Conservation (phyloP, 441 rosid species). For the Eutrema salsugineum region DNA sequence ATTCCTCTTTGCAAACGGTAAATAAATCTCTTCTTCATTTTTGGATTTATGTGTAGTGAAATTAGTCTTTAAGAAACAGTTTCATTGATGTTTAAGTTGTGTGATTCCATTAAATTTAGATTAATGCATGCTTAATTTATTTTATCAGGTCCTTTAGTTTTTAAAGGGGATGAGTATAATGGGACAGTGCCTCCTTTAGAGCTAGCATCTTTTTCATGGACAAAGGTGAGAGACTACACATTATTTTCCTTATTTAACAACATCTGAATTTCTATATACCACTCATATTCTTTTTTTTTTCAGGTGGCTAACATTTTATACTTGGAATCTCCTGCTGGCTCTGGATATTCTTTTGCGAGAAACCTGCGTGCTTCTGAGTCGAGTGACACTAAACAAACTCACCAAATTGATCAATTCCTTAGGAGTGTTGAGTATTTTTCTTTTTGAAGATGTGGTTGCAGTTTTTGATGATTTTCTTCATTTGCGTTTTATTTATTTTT, state of each 20-base stretch:
- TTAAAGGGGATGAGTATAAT: conserved; percentile 52
- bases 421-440: conserved; percentile 38
- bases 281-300: background rate
- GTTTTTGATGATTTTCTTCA: background rate
- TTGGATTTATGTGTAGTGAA: no score
- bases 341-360: conserved; percentile 67
- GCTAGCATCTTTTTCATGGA: conserved; percentile 67
- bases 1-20: conserved; percentile 58
- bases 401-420: conserved; percentile 47
- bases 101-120: background rate
- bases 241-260: background rate
- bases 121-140: background rate
- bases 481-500: background rate
- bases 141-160: conserved; percentile 56
- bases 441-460: background rate
- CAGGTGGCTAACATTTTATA: conserved; percentile 64
- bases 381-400: conserved; percentile 45
- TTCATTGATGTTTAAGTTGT: background rate
- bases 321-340: conserved; percentile 63
- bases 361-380: conserved; percentile 30
- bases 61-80: no score
- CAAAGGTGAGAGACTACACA: conserved; percentile 39
- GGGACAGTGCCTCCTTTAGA: conserved; percentile 64
- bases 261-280: background rate
- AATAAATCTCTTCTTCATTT: no score